Evolutionary conservation across 2,329 filamentous ascomycete species (phyloP).

Genomic region (Pseudocercospora fuligena): DNA sequence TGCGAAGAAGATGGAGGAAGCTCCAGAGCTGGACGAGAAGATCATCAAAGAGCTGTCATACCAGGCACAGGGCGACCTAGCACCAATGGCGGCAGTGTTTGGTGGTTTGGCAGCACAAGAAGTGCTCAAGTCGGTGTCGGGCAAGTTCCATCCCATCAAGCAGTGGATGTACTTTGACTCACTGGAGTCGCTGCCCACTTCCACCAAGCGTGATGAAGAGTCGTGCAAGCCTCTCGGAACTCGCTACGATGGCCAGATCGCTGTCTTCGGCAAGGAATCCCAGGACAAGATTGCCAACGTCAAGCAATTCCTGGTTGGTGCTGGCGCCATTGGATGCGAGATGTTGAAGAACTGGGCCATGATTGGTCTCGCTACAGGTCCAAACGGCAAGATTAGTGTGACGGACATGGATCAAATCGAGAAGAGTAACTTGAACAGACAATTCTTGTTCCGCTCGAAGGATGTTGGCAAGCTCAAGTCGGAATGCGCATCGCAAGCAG

Average conservation of each 20-base stretch:
- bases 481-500: constrained; percentile 87
- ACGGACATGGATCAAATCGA: constrained; percentile 99
- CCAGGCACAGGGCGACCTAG: constrained; percentile 89
- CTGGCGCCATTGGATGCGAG: constrained; percentile 96
- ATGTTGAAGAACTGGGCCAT: constrained; percentile 99
- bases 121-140: constrained; percentile 93
- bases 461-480: constrained; percentile 98
- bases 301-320: constrained; percentile 92
- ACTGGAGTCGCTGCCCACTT: constrained; percentile 87
- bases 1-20: constrained; percentile 68
- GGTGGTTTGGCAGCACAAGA: constrained; percentile 93
- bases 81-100: constrained; percentile 91
- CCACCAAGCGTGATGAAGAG: constrained; percentile 76
- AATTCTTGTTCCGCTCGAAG: constrained; percentile 91
- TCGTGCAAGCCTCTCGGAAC: constrained; percentile 82
- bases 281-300: constrained; percentile 92
- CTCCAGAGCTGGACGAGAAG: constrained; percentile 87
- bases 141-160: constrained; percentile 93
- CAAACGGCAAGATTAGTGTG: constrained; percentile 84
- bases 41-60: constrained; percentile 91
- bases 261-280: constrained; percentile 90
- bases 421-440: constrained; percentile 96
- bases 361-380: constrained; percentile 90
- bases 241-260: constrained; percentile 96
- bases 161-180: constrained; percentile 99